These are phyloP conservation scores for Arthrobotrys musiformis DNA, from an alignment of 2,329 filamentous ascomycete species.

Conservation along the genomic window DNA sequence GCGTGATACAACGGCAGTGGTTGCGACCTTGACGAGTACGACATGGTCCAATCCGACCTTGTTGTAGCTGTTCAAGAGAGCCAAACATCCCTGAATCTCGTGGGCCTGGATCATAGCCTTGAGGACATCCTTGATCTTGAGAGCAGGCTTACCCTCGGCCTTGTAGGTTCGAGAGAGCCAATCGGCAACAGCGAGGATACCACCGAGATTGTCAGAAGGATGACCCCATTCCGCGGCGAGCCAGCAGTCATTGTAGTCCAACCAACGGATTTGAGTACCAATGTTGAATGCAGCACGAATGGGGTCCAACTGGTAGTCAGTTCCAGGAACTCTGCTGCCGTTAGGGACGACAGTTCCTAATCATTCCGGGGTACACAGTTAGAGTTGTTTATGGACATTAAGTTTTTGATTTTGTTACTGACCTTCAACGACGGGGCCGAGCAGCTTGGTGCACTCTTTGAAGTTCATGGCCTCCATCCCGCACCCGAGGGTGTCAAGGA, in stretches of 20 bases:
- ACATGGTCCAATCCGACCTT: slow-evolving; percentile 98
- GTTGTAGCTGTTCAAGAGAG: slow-evolving; percentile 98
- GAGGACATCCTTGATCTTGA: slow-evolving; percentile 87
- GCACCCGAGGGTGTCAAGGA: slow-evolving; percentile 96
- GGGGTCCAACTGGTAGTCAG: slow-evolving; percentile 91
- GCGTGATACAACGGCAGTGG: slow-evolving; percentile 91
- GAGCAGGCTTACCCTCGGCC: slow-evolving; percentile 76
- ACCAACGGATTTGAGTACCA: slow-evolving; percentile 97
- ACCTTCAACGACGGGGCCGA: slow-evolving; percentile 86
- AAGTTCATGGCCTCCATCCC: slow-evolving; percentile 95
- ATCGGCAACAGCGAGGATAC: slow-evolving; percentile 92
- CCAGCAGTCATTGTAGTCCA: slow-evolving; percentile 99
- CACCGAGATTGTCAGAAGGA: slow-evolving; percentile 96
- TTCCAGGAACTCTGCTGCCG: slow-evolving; percentile 89
- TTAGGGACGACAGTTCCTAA: slow-evolving; percentile 84
- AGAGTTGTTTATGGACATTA: neutral
- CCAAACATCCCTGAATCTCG: slow-evolving; percentile 97
- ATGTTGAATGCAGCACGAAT: slow-evolving; percentile 99
- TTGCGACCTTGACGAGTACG: slow-evolving; percentile 96
- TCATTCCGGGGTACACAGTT: neutral
- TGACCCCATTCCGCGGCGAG: slow-evolving; percentile 98
- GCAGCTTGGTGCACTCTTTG: slow-evolving; percentile 93
- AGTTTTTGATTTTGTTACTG: neutral
- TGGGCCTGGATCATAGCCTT: slow-evolving; percentile 99
- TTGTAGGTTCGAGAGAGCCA: slow-evolving; percentile 94